Conservation (phyloP, 2,329 filamentous ascomycete genomes). For the Talaromyces sp. region DNA sequence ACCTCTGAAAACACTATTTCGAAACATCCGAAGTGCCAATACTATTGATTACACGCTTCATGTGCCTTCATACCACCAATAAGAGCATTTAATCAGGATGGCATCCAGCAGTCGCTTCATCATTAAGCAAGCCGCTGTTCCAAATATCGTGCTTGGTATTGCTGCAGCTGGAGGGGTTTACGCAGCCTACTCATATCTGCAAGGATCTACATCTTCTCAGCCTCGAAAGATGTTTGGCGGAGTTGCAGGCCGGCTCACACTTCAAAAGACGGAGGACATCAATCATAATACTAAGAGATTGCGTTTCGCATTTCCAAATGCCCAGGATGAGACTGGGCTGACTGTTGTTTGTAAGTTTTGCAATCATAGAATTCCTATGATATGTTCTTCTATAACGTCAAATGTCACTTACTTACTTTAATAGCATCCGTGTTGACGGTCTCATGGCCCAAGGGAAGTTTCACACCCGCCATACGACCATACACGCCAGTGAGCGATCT, state of each 20-base stretch:
- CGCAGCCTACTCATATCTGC: constrained; percentile 12
- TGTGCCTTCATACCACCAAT: background rate
- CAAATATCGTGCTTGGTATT: constrained; percentile 5
- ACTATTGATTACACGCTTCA: background rate
- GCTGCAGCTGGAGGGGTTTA: constrained; percentile 10
- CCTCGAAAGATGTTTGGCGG: constrained; percentile 3
- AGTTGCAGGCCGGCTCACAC: constrained; percentile 1
- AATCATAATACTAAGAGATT: constrained; percentile 19
- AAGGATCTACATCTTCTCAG: constrained; percentile 1
- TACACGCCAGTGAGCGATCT: constrained; percentile 62
- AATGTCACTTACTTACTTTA: background rate
- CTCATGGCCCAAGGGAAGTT: constrained; percentile 56
- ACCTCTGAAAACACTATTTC: background rate
- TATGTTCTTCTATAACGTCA: background rate
- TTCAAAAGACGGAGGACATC: constrained; percentile 11
- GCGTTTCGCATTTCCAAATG: constrained; percentile 13
- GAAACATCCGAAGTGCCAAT: background rate
- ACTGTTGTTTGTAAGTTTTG: constrained; percentile 15
- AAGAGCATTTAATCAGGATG: background rate
- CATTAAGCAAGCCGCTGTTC: constrained; percentile 3
- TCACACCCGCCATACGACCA: constrained; percentile 60
- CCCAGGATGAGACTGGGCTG: constrained; percentile 12
- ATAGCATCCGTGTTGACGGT: constrained; percentile 58
- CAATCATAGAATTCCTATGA: background rate
- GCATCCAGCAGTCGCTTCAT: background rate